phyloP scores from a whole-genome alignment of 331 rosid genomes.

The Cucumis variabilis region DNA sequence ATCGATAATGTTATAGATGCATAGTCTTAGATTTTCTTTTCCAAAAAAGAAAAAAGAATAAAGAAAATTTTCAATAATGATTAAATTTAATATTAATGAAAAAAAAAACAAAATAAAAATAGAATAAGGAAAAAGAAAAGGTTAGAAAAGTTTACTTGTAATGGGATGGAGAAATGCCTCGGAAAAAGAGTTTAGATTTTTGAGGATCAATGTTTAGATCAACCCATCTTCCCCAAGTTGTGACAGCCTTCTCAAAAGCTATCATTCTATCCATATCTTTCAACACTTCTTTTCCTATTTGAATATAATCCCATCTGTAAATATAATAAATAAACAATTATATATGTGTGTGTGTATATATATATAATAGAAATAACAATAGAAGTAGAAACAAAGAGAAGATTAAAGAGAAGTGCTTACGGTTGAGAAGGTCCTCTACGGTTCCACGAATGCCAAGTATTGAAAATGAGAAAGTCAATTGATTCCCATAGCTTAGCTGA shows the following conservation, averaged over 20 bases:
- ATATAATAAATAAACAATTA: too few relatives aligned
- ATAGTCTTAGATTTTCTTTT: too few relatives aligned
- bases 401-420: constrained; percentile 34
- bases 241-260: constrained; percentile 82
- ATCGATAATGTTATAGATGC: background rate
- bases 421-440: constrained; percentile 97
- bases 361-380: too few relatives aligned
- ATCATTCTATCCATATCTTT: constrained; percentile 86
- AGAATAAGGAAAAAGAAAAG: background rate
- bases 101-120: background rate
- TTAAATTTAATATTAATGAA: background rate
- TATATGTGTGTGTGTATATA: too few relatives aligned
- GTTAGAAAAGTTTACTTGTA: constrained; percentile 65
- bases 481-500: constrained; percentile 61
- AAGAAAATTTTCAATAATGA: too few relatives aligned
- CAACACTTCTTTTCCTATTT: constrained; percentile 47
- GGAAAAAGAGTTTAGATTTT: constrained; percentile 69
- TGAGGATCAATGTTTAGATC: constrained; percentile 67
- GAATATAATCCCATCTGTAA: constrained; percentile 80
- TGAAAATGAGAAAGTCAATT: constrained; percentile 77
- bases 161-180: constrained; percentile 97
- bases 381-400: too few relatives aligned
- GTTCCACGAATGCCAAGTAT: constrained; percentile 99
- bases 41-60: too few relatives aligned
- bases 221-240: constrained; percentile 89